phyloP scores from a whole-genome alignment of 129 eudicot genomes.

The Lactuca sativa region DNA sequence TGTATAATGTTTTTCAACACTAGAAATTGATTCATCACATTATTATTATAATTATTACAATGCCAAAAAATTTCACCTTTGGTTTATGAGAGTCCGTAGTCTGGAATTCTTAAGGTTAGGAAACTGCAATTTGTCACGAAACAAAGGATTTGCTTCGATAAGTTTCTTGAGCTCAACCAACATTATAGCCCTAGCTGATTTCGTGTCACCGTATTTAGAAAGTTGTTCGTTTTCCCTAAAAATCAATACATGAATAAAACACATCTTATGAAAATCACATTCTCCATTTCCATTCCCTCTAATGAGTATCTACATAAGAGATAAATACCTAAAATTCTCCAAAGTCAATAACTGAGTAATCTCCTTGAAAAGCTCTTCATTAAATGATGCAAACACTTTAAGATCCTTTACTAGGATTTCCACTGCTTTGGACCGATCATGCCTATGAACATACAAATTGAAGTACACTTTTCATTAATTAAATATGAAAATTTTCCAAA shows the following conservation, averaged over 20 bases:
- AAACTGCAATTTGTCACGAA: constrained; percentile 84
- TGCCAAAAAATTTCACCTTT: constrained; percentile 50
- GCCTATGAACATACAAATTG: constrained; percentile 34
- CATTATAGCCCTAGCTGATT: constrained; percentile 90
- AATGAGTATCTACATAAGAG: neutral
- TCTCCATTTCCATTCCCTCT: too few species aligned
- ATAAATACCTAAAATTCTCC: constrained; percentile 79
- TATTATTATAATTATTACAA: too few species aligned
- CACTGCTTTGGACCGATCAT: constrained; percentile 84
- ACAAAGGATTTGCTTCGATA: constrained; percentile 88
- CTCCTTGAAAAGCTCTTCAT: constrained; percentile 92
- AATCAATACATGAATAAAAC: constrained; percentile 1
- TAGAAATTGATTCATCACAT: neutral
- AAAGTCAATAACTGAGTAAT: constrained; percentile 83
- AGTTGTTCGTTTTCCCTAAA: constrained; percentile 88
- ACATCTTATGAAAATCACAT: too few species aligned
- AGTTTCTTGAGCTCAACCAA: constrained; percentile 94
- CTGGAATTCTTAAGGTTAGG: constrained; percentile 90
- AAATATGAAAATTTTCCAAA: neutral
- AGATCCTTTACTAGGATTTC: constrained; percentile 93
- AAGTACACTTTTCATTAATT: constrained; percentile 10
- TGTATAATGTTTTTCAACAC: neutral
- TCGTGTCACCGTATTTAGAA: constrained; percentile 89
- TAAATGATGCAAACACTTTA: constrained; percentile 89
- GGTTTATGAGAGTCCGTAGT: constrained; percentile 86